Conservation (phyloP, 2,329 filamentous ascomycete genomes). For the Diplodia seriata region DNA sequence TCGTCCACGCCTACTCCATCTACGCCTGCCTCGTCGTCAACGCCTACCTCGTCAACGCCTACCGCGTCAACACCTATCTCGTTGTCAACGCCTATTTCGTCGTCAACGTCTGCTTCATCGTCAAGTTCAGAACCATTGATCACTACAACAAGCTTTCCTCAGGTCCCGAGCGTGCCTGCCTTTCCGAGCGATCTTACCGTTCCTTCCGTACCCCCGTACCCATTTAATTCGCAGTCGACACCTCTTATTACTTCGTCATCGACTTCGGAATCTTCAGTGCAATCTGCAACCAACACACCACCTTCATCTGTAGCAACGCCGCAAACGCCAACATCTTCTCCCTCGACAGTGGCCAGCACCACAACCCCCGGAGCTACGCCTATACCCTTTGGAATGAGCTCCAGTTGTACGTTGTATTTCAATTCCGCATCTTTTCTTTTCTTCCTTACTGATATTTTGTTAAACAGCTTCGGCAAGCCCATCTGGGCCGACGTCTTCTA, state of each 20-base stretch:
- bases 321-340: conserved; percentile 22
- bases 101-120: neutral
- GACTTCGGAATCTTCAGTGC: conserved; percentile 7
- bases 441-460: neutral
- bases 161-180: conserved; percentile 44
- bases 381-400: conserved; percentile 9
- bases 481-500: neutral
- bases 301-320: conserved; percentile 35
- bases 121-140: neutral
- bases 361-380: conserved; percentile 13
- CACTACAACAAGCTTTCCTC: conserved; percentile 34
- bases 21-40: conserved; percentile 22
- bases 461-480: conserved; percentile 1
- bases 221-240: conserved; percentile 37
- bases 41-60: conserved; percentile 13
- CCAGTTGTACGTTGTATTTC: neutral
- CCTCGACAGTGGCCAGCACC: neutral
- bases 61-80: conserved; percentile 8
- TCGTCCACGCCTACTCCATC: neutral
- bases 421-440: neutral
- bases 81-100: neutral
- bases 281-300: conserved; percentile 26
- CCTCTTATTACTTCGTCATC: conserved; percentile 23
- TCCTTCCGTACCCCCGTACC: conserved; percentile 44
- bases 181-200: conserved; percentile 44